Percentiles rank a stretch among this genome's conserved stretches.
Conservation (phyloP, 2,329 filamentous ascomycete genomes). For the Bipolaris oryzae region DNA sequence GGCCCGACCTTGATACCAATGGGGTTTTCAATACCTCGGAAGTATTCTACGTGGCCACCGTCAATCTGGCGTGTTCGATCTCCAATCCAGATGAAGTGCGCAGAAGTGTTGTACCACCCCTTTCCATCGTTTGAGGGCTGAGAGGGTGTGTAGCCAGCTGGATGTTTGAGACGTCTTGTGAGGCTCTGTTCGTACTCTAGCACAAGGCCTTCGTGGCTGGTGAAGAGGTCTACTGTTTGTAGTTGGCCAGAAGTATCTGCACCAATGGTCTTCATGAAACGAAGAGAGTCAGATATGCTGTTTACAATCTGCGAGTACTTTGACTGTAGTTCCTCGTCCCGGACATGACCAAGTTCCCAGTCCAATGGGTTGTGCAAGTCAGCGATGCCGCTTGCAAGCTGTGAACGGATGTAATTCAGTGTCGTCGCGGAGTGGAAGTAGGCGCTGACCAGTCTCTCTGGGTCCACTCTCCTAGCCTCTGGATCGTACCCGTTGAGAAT, state of each 20-base stretch:
- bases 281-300: slow-evolving; percentile 86
- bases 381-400: slow-evolving; percentile 85
- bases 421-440: slow-evolving; percentile 97
- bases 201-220: slow-evolving; percentile 90
- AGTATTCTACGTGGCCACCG: slow-evolving; percentile 95
- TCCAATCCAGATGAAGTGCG: slow-evolving; percentile 98
- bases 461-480: slow-evolving; percentile 80
- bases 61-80: slow-evolving; percentile 93
- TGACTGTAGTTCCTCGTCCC: slow-evolving; percentile 78
- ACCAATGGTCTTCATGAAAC: slow-evolving; percentile 93
- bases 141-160: slow-evolving; percentile 52
- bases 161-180: slow-evolving; percentile 75
- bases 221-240: slow-evolving; percentile 92
- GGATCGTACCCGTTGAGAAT: slow-evolving; percentile 88
- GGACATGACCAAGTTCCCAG: slow-evolving; percentile 92
- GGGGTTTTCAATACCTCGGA: slow-evolving; percentile 93
- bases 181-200: slow-evolving; percentile 93
- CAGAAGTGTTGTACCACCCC: slow-evolving; percentile 90
- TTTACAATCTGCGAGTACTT: slow-evolving; percentile 86
- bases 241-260: slow-evolving; percentile 83
- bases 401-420: slow-evolving; percentile 86
- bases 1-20: slow-evolving; percentile 97
- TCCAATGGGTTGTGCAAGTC: slow-evolving; percentile 92
- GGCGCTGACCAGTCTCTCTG: slow-evolving; percentile 81
- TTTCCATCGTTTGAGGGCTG: slow-evolving; percentile 50